Base-by-base conservation (phyloP, 345 rosid genomes). In the Eucalyptus viminalis region DNA sequence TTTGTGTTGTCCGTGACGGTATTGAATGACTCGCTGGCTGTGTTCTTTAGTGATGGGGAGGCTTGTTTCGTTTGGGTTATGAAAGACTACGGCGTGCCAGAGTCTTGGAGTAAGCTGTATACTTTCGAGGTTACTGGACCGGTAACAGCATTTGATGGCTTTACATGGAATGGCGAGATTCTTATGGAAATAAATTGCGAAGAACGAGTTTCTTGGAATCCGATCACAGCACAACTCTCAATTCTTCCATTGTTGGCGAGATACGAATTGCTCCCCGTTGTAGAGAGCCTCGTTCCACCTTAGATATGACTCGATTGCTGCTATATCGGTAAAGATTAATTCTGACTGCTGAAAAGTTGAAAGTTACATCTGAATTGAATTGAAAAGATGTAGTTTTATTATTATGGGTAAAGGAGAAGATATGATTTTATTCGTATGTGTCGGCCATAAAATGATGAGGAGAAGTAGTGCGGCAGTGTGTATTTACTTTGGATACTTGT, bases 51-150 rank as follows among this genome's bases (percentile, higher is more conserved):
- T 29, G 8, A 3, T 62, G 69, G 60, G 60, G 11, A 22, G 60
- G 19, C 25, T 0, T 0, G 0, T 54, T 62, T n/a, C 6, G 9
- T 62, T 11, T 62, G 69, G 69, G 69, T 62, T 62, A 62, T 62
- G 69, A 62, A n/a, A 62, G 69, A 62, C 34, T 62, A 62, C 17
- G 69, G 69, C 16, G 8, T 62, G 69, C 69, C 69, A 1, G 69
- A 62, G 69, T 62, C 69, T 29, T 62, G 69, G 69, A 62, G 5
- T 62, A 62, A 62, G 31, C 34, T 62, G 69, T 62, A 62, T 0
- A 62, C 34, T 62, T 27, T 62, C 8, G 4, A 27, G 69, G 31
- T 1, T 54, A 54, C 5, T 62, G 31, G 16, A 27, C 31, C 31
- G 1, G 34, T 62, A 27, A 14, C 31, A 62, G 0, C 1, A 1